These are phyloP conservation scores for Tulasnella sp. DNA, from an alignment of 768 basidiomycete species.

Conservation along the genomic window DNA sequence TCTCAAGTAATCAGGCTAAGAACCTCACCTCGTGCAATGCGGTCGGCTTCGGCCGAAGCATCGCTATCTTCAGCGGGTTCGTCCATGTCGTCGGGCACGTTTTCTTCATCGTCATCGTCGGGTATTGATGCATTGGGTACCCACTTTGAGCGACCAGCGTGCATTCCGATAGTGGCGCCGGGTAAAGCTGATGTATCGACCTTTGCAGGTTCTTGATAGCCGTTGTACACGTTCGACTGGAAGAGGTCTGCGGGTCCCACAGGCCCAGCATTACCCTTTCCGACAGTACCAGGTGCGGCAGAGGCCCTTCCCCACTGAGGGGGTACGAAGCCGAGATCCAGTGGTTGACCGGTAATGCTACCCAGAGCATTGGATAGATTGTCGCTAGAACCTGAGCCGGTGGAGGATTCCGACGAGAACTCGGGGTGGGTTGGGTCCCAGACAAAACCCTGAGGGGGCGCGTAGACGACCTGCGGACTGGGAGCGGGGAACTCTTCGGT, in stretches of 20 bases:
- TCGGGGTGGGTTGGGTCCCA: not conserved
- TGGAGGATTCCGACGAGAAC: not conserved
- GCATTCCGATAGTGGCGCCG: not conserved
- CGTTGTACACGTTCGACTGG: not conserved
- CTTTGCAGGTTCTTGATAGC: constrained; percentile 8
- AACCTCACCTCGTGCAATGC: too few species aligned
- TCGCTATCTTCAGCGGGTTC: constrained; percentile 5
- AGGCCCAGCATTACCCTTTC: constrained; percentile 1
- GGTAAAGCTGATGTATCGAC: not conserved
- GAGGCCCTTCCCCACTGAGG: constrained; percentile 7
- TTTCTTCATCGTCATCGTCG: constrained; percentile 12
- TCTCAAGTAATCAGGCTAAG: too few species aligned
- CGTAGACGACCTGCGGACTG: constrained; percentile 20
- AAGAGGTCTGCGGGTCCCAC: constrained; percentile 8
- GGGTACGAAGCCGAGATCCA: constrained; percentile 6
- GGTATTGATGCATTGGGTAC: not conserved
- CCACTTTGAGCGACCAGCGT: constrained; percentile 13
- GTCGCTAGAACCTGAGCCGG: constrained; percentile 1
- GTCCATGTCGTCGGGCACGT: not conserved
- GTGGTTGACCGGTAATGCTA: not conserved
- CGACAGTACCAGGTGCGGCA: not conserved
- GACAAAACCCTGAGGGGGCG: constrained; percentile 19
- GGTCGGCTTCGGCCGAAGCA: too few species aligned
- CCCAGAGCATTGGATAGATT: not conserved
- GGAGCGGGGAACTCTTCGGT: constrained; percentile 20